Evolutionary conservation across 495 filamentous ascomycete genomes (phyloP).

Genomic region (Daldinia decipiens): DNA sequence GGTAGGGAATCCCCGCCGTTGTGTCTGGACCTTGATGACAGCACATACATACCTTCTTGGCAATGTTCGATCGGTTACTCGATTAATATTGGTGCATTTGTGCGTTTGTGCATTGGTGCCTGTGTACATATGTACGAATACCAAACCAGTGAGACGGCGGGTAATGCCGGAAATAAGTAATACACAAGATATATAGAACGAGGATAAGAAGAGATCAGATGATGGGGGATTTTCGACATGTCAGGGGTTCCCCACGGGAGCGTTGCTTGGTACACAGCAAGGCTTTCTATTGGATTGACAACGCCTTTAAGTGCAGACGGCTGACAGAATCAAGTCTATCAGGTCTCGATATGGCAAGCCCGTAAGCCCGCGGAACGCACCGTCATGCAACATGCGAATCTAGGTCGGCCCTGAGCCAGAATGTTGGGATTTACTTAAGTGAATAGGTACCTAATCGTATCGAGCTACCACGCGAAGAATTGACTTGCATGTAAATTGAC

Average conservation of each 20-base stretch:
- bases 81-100: background rate
- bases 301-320: background rate
- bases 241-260: constrained; percentile 29
- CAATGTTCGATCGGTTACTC: constrained; percentile 19
- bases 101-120: background rate
- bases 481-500: background rate
- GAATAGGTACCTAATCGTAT: background rate
- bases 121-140: background rate
- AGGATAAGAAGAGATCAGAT: constrained; percentile 32
- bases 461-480: background rate
- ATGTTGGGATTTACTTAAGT: constrained; percentile 20
- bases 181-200: background rate
- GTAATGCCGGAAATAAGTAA: constrained; percentile 37
- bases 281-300: constrained; percentile 26
- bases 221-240: constrained; percentile 19
- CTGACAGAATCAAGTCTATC: constrained; percentile 20
- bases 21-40: constrained; percentile 34
- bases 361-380: constrained; percentile 33
- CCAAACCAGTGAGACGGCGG: constrained; percentile 31
- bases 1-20: background rate
- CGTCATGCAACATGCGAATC: constrained; percentile 35
- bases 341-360: constrained; percentile 18
- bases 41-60: constrained; percentile 39
- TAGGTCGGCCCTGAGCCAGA: constrained; percentile 12
- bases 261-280: constrained; percentile 10